Conservation (phyloP, 73 alveolate genomes). For the Loxodes magnus region DNA sequence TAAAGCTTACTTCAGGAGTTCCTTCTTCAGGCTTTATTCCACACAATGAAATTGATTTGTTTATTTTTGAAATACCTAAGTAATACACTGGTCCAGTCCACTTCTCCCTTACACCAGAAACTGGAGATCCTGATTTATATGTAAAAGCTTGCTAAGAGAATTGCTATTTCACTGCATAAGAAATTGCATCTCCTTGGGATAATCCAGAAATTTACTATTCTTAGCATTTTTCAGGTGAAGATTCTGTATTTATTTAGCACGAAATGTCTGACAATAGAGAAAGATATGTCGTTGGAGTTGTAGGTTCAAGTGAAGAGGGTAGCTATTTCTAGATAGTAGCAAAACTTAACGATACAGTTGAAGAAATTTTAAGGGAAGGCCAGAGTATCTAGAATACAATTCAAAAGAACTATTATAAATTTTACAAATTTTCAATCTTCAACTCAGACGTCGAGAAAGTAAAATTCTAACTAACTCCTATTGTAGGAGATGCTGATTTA, state of each 20-base stretch:
- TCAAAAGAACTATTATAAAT: not conserved
- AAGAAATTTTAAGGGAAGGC: conserved; percentile 4
- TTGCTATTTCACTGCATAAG: not conserved
- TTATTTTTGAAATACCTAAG: not conserved
- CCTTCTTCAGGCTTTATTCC: not conserved
- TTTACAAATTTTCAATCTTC: conserved; percentile 6
- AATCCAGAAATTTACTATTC: not conserved
- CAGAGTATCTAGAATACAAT: not conserved
- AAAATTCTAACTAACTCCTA: not conserved
- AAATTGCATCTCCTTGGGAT: not conserved
- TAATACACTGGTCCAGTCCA: not conserved
- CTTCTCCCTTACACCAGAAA: not conserved
- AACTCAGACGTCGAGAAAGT: not conserved
- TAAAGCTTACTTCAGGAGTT: not conserved
- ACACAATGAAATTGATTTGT: not conserved
- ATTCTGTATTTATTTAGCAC: not conserved
- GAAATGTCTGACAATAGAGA: not conserved
- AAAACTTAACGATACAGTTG: not conserved
- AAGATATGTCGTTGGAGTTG: conserved; percentile 8
- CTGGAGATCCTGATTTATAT: conserved; percentile 10
- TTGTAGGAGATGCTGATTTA: not conserved
- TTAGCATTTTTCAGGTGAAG: conserved; percentile 4
- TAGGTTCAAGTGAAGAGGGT: not conserved
- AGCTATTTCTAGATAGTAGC: not conserved
- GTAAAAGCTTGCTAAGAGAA: not conserved